Percentiles rank a stretch among this genome's conserved stretches.
phyloP scores from a whole-genome alignment of 768 basidiomycete genomes.

The Suillus lakei region DNA sequence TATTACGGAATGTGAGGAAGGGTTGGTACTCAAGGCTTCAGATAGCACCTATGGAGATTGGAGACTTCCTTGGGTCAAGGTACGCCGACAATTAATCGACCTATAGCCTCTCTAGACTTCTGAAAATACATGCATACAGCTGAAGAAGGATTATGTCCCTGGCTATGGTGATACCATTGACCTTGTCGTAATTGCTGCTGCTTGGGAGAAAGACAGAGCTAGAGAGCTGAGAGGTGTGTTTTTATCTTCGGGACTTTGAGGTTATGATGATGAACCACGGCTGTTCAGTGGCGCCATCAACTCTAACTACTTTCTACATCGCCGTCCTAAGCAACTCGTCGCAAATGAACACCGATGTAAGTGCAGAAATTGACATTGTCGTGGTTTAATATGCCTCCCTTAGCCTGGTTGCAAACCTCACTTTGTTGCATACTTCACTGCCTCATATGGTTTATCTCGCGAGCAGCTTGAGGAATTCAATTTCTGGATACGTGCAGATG shows the following conservation, averaged over 20 bases:
- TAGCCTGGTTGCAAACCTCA: conserved; percentile 56
- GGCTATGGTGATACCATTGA: conserved; percentile 84
- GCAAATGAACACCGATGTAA: conserved; percentile 44
- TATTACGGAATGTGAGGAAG: conserved; percentile 63
- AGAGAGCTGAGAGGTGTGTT: conserved; percentile 72
- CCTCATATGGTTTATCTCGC: conserved; percentile 74
- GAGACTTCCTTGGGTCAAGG: conserved; percentile 80
- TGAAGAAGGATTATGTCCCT: conserved; percentile 89
- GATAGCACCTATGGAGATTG: conserved; percentile 70
- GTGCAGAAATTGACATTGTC: conserved; percentile 18
- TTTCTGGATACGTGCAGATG: conserved; percentile 52
- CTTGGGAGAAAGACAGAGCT: conserved; percentile 81
- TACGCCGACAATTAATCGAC: conserved; percentile 29
- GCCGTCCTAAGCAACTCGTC: conserved; percentile 63
- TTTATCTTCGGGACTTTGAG: conserved; percentile 10
- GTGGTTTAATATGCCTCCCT: background rate
- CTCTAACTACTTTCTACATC: conserved; percentile 81
- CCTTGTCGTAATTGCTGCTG: conserved; percentile 75
- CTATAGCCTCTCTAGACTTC: conserved; percentile 1
- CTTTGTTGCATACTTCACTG: conserved; percentile 76
- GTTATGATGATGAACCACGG: background rate
- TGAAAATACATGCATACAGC: conserved; percentile 27
- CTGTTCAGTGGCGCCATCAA: conserved; percentile 64
- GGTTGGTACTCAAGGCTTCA: conserved; percentile 79
- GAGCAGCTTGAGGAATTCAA: conserved; percentile 74